Evolutionary conservation across 2,329 filamentous ascomycete genomes (phyloP), one percentile per base, ranked within the genome.

Genomic region (Nemania bipapillata): DNA sequence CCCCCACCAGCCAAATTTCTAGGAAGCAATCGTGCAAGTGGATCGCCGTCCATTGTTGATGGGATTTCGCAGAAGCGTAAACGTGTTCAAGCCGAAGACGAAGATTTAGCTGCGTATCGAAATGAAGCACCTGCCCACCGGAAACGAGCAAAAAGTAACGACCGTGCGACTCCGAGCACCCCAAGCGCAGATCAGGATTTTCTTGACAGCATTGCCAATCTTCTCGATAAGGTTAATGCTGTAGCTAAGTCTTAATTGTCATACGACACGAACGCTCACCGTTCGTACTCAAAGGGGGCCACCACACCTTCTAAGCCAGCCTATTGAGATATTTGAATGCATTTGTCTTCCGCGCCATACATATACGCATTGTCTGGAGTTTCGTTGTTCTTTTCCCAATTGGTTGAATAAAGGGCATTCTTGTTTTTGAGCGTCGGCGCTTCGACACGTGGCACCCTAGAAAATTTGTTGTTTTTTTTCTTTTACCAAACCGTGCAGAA

Each of bases 121-220:
- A 71, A 65, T 40, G 75, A 74, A 22, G 65, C 68, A 3, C 70
- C 74, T 8, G 70, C 71, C 7, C 68, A 58, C 30, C 69, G 60
- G 5, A 78, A 78, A 59, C 70, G 76, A n/a, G 69, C 70, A 20
- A 76, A 70, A 62, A 77, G 73, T 40, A 65, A 64, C 6, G 71
- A 73, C 6, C 30, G 26, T 40, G 30, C 32, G 57, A 24, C 28
- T 7, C 12, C 47, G 30, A 11, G 52, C 6, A 64, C 72, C 0
- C 53, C 69, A 6, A 70, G 63, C 22, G 58, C 69, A 49, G 74
- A 76, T 26, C 62, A 73, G 3, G 69, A 75, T 52, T 74, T 77
- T 24, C 70, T 79, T 11, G 71, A 72, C 6, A 73, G 74, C 37
- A 78, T 79, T 59, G 73, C 72, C 3, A 71, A 55, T 20, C 67